Evolutionary conservation across 2,329 filamentous ascomycete species (phyloP), one percentile per base, ranked within the genome.

Genomic region (Dactylonectria estremocensis): DNA sequence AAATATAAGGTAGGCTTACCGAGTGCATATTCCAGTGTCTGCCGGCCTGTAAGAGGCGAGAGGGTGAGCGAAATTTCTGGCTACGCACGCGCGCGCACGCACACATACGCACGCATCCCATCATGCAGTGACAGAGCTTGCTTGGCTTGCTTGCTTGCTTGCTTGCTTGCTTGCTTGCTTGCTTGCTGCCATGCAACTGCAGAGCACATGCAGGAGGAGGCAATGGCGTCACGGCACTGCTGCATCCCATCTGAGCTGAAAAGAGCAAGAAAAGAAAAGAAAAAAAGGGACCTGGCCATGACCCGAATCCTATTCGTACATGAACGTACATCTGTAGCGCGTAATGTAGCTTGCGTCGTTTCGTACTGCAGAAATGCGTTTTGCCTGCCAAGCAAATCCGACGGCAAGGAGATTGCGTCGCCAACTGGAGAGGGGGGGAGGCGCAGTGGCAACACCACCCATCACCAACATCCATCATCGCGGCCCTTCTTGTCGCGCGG

Each of bases 171-270:
- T n/a, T n/a, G n/a, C n/a, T n/a, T n/a, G 37, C 37, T 40, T 40
- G 37, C 9, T 62, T 37, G 33, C 52, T 55, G 31, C 33, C 35
- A 35, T 53, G 52, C 35, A 28, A 35, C 48, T 68, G 61, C 61
- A 45, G 54, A 57, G 43, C 31, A 58, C 55, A 61, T 73, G 45
- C 63, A 54, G 69, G 64, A 66, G 67, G 62, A 61, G 64, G 54
- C 52, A 67, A 61, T 70, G 66, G 64, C 64, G 72, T 75, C 66
- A 72, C 62, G 57, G 57, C 57, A 33, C 2, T 53, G 68, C 56
- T 59, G 52, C 55, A 69, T 72, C 66, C 70, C 56, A 45, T 70
- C 69, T 43, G 62, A 73, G 71, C 73, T 75, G 73, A 74, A 28
- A 28, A 28, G 24, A 28, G 24, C n/a, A n/a, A n/a, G n/a, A n/a